These are phyloP conservation scores for Candida cerambycidarum DNA, from an alignment of 805 yeast genomes.

Conservation along the genomic window DNA sequence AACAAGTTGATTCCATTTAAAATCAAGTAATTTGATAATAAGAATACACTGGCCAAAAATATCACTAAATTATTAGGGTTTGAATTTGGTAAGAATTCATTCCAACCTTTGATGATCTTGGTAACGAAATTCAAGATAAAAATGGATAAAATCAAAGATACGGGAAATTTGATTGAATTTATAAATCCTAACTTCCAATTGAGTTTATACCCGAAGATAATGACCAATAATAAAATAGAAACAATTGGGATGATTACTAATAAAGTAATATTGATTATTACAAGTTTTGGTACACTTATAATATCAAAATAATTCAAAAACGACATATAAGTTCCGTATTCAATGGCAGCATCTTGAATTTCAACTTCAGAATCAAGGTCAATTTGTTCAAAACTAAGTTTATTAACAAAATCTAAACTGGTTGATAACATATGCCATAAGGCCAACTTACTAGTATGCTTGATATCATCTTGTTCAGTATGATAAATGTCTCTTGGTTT, in stretches of 20 bases:
- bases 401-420: slow-evolving; percentile 57
- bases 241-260: slow-evolving; percentile 57
- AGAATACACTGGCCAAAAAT: slow-evolving; percentile 44
- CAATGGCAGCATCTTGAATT: slow-evolving; percentile 2
- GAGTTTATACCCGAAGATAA: slow-evolving; percentile 47
- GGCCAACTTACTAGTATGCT: slow-evolving; percentile 62
- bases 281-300: slow-evolving; percentile 50
- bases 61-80: slow-evolving; percentile 37
- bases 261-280: slow-evolving; percentile 51
- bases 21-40: slow-evolving; percentile 56
- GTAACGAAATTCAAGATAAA: slow-evolving; percentile 26
- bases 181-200: slow-evolving; percentile 42
- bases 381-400: slow-evolving; percentile 34
- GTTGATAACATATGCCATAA: slow-evolving; percentile 83
- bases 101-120: slow-evolving; percentile 19
- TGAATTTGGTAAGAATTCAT: slow-evolving; percentile 39
- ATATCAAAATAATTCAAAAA: slow-evolving; percentile 58
- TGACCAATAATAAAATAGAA: slow-evolving; percentile 44
- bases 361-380: slow-evolving; percentile 27
- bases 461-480: slow-evolving; percentile 69
- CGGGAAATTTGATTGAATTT: slow-evolving; percentile 56
- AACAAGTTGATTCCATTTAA: slow-evolving; percentile 45
- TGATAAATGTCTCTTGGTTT: slow-evolving; percentile 84
- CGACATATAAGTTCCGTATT: slow-evolving; percentile 62
- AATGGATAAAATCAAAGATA: slow-evolving; percentile 50